Conservation (phyloP, 805 yeast genomes). For the Barnettozyma siamensis region DNA sequence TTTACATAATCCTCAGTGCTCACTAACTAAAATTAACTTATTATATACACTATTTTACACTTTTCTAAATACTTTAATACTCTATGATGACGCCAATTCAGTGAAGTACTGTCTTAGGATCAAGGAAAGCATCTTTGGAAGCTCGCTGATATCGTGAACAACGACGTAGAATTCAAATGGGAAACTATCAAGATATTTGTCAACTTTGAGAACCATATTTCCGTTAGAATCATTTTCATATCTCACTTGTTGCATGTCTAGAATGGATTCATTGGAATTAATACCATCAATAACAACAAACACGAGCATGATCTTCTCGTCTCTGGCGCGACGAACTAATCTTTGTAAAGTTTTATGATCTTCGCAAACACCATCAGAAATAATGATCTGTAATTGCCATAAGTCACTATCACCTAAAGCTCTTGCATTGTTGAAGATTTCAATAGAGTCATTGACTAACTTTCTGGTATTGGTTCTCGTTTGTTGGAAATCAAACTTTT, state of each 20-base stretch:
- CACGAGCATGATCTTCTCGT: constrained; percentile 88
- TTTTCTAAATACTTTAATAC: neutral
- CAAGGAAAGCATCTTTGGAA: constrained; percentile 86
- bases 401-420: constrained; percentile 50
- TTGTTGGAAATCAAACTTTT: constrained; percentile 87
- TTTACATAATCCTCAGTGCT: neutral
- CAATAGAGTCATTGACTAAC: constrained; percentile 66
- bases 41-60: constrained; percentile 6
- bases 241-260: constrained; percentile 91
- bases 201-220: constrained; percentile 65
- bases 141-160: constrained; percentile 79
- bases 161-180: constrained; percentile 97
- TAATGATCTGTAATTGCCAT: constrained; percentile 90
- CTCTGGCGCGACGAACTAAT: constrained; percentile 86
- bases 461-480: constrained; percentile 76
- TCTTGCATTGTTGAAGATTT: constrained; percentile 57
- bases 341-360: constrained; percentile 80
- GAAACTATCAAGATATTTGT: constrained; percentile 83
- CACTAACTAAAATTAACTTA: constrained; percentile 1
- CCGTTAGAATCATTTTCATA: constrained; percentile 72
- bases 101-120: constrained; percentile 90
- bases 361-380: constrained; percentile 97
- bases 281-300: constrained; percentile 93
- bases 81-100: constrained; percentile 44
- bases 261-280: constrained; percentile 73